A percentile compares a stretch with the other conserved stretches of the same genome.
Conservation (phyloP, 2,329 filamentous ascomycete species). For the Pseudocercospora macadamiae region DNA sequence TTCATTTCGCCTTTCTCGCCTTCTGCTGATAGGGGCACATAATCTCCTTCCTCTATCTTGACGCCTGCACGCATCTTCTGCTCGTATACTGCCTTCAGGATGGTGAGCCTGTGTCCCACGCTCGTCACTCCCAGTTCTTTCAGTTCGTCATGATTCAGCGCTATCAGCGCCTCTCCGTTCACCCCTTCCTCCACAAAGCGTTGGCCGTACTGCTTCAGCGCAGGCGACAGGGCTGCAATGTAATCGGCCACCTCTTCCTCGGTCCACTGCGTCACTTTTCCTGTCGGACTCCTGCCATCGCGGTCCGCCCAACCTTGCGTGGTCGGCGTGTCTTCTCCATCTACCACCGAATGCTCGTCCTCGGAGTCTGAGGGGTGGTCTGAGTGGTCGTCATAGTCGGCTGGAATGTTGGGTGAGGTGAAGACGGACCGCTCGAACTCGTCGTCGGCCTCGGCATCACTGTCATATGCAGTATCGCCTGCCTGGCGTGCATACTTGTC, state of each 20-base stretch:
- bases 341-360: constrained; percentile 40
- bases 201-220: constrained; percentile 39
- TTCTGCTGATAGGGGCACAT: constrained; percentile 88
- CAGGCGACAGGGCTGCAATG: constrained; percentile 54
- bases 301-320: constrained; percentile 51
- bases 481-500: constrained; percentile 38
- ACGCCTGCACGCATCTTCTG: constrained; percentile 93
- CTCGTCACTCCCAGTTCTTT: constrained; percentile 93
- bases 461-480: constrained; percentile 62
- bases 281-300: constrained; percentile 62
- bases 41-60: constrained; percentile 88
- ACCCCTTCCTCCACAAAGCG: constrained; percentile 79
- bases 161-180: constrained; percentile 85
- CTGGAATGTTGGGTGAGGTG: constrained; percentile 66
- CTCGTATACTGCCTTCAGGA: constrained; percentile 94
- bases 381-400: constrained; percentile 65
- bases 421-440: constrained; percentile 75
- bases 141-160: constrained; percentile 86
- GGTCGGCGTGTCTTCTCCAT: constrained; percentile 73
- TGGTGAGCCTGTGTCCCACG: constrained; percentile 90
- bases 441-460: constrained; percentile 78
- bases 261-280: constrained; percentile 78
- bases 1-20: constrained; percentile 81
- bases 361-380: constrained; percentile 63
- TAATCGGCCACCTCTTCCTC: constrained; percentile 91